Base-by-base conservation (phyloP, 768 basidiomycete species). In the Leccinum incarnatum region DNA sequence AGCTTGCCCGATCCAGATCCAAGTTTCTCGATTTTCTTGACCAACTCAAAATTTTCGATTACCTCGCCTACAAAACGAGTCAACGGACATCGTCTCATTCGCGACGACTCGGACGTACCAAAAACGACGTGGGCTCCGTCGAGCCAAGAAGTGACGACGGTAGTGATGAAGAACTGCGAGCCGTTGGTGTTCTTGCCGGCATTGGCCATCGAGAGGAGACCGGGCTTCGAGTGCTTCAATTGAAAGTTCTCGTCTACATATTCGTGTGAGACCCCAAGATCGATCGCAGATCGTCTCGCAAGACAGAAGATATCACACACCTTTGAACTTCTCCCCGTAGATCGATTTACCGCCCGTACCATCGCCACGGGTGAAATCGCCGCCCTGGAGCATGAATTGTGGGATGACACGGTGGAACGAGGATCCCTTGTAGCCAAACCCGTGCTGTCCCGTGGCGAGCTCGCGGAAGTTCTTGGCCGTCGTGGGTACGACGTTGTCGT, bases 91-190 rank as follows among this genome's bases (percentile, higher is more conserved):
- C 5, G 4, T 32, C 34, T 15, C 4, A 30, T n/a, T 14, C 12
- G 42, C 2, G 23, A 40, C 8, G 17, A 21, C 9, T 29, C 29
- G 29, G 45, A 61, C 63, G 2, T 42, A 64, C 63, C 58, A 9
- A 64, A 64, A 19, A 64, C 63, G 59, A 65, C 63, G 45, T 64
- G 63, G 10, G 32, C 46, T 40, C 21, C 21, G n/a, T 64, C 55
- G 12, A 64, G 63, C 63, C 63, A 65, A 36, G 12, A 1, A 0
- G 90, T 90, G 34, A 76, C 74, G 56, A 85, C 86, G 42, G 92
- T 95, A 62, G 90, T 93, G 78, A 95, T 86, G 81, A 96, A 95
- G 83, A 95, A 95, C 73, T 93, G 89, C 17, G 83, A 90, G 14
- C 90, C 93, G 69, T 95, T 95, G 63, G 93, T 95, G 78, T 93